A percentile compares a stretch with the other conserved stretches of the same genome.
Evolutionary conservation across 2,329 filamentous ascomycete genomes (phyloP).

Genomic region (Proliferodiscus dingleyae): DNA sequence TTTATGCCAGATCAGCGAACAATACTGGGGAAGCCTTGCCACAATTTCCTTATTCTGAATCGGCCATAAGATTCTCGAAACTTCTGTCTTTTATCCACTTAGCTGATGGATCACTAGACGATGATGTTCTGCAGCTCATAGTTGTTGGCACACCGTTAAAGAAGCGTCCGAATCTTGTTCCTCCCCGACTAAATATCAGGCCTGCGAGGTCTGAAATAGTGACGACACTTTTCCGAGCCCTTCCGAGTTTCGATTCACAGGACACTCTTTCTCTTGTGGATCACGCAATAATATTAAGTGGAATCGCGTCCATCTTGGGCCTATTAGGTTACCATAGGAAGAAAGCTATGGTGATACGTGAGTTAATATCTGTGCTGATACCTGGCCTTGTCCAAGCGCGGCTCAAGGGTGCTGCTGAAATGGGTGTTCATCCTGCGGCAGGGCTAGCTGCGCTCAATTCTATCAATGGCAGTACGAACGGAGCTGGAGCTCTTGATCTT

Average conservation of each 20-base stretch:
- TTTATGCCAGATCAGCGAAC: conserved; percentile 64
- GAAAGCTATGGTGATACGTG: conserved; percentile 83
- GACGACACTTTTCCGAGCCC: conserved; percentile 61
- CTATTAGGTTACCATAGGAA: conserved; percentile 77
- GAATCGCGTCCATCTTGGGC: conserved; percentile 81
- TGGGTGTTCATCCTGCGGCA: conserved; percentile 90
- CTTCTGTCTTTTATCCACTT: conserved; percentile 63
- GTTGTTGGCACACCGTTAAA: conserved; percentile 57
- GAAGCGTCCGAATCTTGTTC: conserved; percentile 39
- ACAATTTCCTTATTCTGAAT: conserved; percentile 66
- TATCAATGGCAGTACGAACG: conserved; percentile 43
- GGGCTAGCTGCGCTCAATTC: conserved; percentile 70
- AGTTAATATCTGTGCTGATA: conserved; percentile 77
- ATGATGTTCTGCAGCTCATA: conserved; percentile 57
- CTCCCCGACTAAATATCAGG: conserved; percentile 50
- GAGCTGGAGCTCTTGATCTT: conserved; percentile 54
- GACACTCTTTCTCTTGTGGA: conserved; percentile 70
- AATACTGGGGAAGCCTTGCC: conserved; percentile 64
- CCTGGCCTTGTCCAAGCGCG: conserved; percentile 84
- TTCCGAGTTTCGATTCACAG: conserved; percentile 59
- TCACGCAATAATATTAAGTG: conserved; percentile 73
- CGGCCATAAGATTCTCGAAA: conserved; percentile 67
- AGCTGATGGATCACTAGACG: conserved; percentile 57
- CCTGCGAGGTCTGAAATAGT: conserved; percentile 61
- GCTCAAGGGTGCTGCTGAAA: conserved; percentile 90